Conservation (phyloP, 2,329 filamentous ascomycete genomes). For the Trichoderma oligosporum region DNA sequence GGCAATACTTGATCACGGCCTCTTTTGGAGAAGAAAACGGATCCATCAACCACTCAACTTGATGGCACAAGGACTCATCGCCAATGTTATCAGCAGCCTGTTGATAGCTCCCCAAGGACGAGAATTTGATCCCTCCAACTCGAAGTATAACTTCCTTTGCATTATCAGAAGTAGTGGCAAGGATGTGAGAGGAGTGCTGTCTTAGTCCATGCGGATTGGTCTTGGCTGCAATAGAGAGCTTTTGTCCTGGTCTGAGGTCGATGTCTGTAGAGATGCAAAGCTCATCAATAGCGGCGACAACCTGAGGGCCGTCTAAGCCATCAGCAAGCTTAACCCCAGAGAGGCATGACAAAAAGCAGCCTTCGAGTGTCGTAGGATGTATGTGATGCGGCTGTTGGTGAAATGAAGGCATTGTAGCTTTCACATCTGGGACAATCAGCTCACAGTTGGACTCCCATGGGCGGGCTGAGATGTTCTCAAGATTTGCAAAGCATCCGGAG, state of each 20-base stretch:
- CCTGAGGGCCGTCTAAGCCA: conserved; percentile 5
- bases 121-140: conserved; percentile 15
- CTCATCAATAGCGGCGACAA: conserved; percentile 15
- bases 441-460: conserved; percentile 14
- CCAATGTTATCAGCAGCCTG: not conserved
- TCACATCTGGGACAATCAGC: conserved; percentile 19
- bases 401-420: conserved; percentile 14
- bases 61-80: conserved; percentile 8
- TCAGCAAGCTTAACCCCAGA: conserved; percentile 4
- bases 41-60: conserved; percentile 15
- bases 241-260: conserved; percentile 10
- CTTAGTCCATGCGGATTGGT: conserved; percentile 8
- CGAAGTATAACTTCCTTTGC: not conserved
- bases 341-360: conserved; percentile 14
- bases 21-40: conserved; percentile 2
- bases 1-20: conserved; percentile 5
- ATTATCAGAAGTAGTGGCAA: not conserved
- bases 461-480: conserved; percentile 4
- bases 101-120: conserved; percentile 10
- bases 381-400: conserved; percentile 20
- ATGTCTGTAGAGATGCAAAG: conserved; percentile 17
- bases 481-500: conserved; percentile 17
- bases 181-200: conserved; percentile 13
- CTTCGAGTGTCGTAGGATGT: conserved; percentile 20
- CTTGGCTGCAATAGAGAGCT: conserved; percentile 3